phyloP scores from a whole-genome alignment of 495 filamentous ascomycete species.

The Talaromyces nanjingensis region DNA sequence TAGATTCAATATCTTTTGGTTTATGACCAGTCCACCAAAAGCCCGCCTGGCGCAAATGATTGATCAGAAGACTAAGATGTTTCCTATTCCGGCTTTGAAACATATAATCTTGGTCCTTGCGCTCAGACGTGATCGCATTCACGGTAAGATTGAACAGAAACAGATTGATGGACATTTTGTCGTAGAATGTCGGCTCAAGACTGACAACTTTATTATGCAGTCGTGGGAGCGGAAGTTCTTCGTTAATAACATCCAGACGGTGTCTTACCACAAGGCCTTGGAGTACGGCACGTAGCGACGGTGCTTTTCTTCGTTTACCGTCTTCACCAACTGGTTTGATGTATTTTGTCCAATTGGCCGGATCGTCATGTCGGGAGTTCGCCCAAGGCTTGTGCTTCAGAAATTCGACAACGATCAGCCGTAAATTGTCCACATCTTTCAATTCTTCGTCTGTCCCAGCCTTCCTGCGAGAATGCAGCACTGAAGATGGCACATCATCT shows the following conservation, averaged over 20 bases:
- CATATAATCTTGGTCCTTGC: conserved; percentile 78
- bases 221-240: conserved; percentile 57
- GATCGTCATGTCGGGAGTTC: conserved; percentile 40
- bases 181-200: conserved; percentile 75
- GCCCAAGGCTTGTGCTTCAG: conserved; percentile 74
- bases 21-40: conserved; percentile 86
- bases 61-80: conserved; percentile 56
- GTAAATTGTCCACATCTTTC: conserved; percentile 69
- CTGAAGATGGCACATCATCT: conserved; percentile 21
- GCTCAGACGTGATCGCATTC: conserved; percentile 86
- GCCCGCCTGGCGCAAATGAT: conserved; percentile 77
- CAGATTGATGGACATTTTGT: conserved; percentile 75
- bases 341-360: conserved; percentile 64
- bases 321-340: conserved; percentile 58
- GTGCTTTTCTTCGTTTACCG: conserved; percentile 45
- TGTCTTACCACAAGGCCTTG: conserved; percentile 79
- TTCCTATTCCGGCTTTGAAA: conserved; percentile 69
- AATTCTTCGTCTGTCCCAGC: conserved; percentile 47
- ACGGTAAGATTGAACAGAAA: conserved; percentile 74
- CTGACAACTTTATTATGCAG: conserved; percentile 65
- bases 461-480: conserved; percentile 29
- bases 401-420: conserved; percentile 62
- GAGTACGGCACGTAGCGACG: conserved; percentile 62
- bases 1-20: conserved; percentile 47
- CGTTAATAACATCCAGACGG: conserved; percentile 57